Evolutionary conservation across 2,329 filamentous ascomycete genomes (phyloP).

Genomic region (Venturia carpophila): DNA sequence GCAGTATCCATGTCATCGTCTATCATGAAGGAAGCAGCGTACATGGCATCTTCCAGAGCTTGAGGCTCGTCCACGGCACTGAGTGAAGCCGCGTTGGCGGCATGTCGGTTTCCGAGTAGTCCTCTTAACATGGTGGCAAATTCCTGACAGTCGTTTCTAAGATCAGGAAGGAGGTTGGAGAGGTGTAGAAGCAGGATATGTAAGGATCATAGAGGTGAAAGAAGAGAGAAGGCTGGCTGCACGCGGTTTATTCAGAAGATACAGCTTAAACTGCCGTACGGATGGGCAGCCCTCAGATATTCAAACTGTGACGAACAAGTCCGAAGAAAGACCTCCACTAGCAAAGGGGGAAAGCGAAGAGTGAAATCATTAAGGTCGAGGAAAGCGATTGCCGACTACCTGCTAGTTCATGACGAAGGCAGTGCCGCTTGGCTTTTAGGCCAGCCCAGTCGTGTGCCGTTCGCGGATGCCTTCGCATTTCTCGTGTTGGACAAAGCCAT

Average conservation of each 20-base stretch:
- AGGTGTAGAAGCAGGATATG: neutral
- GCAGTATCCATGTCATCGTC: conserved; percentile 85
- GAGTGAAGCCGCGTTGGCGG: conserved; percentile 46
- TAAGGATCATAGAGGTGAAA: neutral
- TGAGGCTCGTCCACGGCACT: conserved; percentile 51
- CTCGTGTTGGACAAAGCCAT: neutral
- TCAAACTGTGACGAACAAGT: neutral
- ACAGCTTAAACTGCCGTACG: neutral
- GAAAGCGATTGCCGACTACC: neutral
- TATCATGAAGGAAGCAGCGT: conserved; percentile 67
- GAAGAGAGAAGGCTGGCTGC: neutral
- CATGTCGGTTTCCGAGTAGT: conserved; percentile 7
- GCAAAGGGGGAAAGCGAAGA: neutral
- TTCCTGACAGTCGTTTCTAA: neutral
- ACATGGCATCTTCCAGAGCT: conserved; percentile 44
- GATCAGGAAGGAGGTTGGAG: neutral
- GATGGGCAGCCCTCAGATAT: neutral
- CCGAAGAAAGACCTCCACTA: neutral
- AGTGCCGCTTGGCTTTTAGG: neutral
- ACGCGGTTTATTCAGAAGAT: neutral
- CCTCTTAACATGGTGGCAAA: conserved; percentile 13
- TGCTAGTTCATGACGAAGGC: conserved; percentile 5
- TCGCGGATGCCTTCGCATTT: neutral
- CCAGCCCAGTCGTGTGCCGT: neutral
- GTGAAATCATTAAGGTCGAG: neutral